Conservation (phyloP, 1,284 basidiomycete species). For the Omphalotus olearius region DNA sequence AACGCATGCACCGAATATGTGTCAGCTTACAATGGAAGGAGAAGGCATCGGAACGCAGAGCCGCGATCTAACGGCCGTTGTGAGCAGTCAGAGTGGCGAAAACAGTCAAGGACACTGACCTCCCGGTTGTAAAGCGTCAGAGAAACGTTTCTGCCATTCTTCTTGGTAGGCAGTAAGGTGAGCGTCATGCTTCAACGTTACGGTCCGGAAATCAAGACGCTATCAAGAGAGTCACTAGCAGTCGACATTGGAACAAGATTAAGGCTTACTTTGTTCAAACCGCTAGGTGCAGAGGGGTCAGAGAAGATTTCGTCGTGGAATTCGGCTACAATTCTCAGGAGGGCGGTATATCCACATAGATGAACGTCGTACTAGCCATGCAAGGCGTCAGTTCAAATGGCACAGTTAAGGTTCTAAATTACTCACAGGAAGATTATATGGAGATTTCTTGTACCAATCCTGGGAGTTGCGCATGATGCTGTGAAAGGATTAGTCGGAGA, state of each 20-base stretch:
- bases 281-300: conserved; percentile 63
- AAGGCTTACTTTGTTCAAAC: conserved; percentile 57
- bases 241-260: no score
- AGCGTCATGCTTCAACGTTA: conserved; percentile 59
- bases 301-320: conserved; percentile 78
- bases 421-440: conserved; percentile 54
- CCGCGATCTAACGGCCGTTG: conserved; percentile 42
- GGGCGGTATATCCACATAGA: conserved; percentile 64
- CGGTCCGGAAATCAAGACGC: conserved; percentile 61
- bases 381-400: conserved; percentile 2
- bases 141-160: conserved; percentile 60
- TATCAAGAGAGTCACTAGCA: conserved; percentile 20
- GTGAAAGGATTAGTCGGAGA: conserved; percentile 10
- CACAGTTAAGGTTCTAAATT: not conserved
- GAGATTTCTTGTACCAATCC: conserved; percentile 74
- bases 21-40: conserved; percentile 67
- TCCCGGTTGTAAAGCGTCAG: conserved; percentile 47
- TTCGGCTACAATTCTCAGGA: conserved; percentile 64
- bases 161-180: conserved; percentile 53
- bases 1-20: not conserved
- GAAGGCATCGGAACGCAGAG: conserved; percentile 57
- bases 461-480: conserved; percentile 70
- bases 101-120: conserved; percentile 29
- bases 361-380: conserved; percentile 62
- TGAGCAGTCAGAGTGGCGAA: conserved; percentile 1